These are phyloP conservation scores for Malassezia pachydermatis DNA, from an alignment of 1,284 basidiomycete species.

Conservation along the genomic window DNA sequence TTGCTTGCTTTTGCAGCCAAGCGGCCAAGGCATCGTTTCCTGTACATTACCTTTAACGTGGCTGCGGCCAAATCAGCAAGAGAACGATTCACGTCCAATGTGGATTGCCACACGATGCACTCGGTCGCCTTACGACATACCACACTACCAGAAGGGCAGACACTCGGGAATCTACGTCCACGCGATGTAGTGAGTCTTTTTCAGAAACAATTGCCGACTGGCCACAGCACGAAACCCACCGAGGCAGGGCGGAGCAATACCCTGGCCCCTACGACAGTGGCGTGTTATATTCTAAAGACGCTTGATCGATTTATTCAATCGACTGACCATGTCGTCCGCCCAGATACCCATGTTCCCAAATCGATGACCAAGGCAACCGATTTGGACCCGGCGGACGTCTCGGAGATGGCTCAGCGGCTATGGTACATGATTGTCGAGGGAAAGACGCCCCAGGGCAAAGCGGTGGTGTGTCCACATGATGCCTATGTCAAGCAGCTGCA, in stretches of 20 bases:
- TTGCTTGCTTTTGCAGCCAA: slow-evolving; percentile 30
- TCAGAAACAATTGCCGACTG: slow-evolving; percentile 25
- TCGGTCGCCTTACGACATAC: slow-evolving; percentile 31
- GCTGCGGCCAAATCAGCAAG: slow-evolving; percentile 31
- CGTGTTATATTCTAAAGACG: slow-evolving; percentile 31
- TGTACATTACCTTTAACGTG: slow-evolving; percentile 41
- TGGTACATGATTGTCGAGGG: slow-evolving; percentile 31
- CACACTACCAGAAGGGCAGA: slow-evolving; percentile 23
- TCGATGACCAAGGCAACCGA: slow-evolving; percentile 29
- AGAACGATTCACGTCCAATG: slow-evolving; percentile 28
- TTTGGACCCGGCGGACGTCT: slow-evolving; percentile 23
- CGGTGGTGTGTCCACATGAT: slow-evolving; percentile 35
- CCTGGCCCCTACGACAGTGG: slow-evolving; percentile 31
- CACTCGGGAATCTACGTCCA: slow-evolving; percentile 27
- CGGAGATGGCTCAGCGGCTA: slow-evolving; percentile 23
- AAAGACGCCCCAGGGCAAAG: slow-evolving; percentile 18
- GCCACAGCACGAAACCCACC: slow-evolving; percentile 7
- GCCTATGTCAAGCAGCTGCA: slow-evolving; percentile 42
- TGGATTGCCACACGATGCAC: slow-evolving; percentile 41
- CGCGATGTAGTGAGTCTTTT: slow-evolving; percentile 30
- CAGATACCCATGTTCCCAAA: slow-evolving; percentile 28
- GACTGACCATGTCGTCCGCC: slow-evolving; percentile 22
- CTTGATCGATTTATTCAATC: slow-evolving; percentile 37
- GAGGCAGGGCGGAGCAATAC: slow-evolving; percentile 17
- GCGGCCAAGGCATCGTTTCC: slow-evolving; percentile 28